Evolutionary conservation across 2,329 filamentous ascomycete genomes (phyloP).

Genomic region (Cordyceps tenuipes): DNA sequence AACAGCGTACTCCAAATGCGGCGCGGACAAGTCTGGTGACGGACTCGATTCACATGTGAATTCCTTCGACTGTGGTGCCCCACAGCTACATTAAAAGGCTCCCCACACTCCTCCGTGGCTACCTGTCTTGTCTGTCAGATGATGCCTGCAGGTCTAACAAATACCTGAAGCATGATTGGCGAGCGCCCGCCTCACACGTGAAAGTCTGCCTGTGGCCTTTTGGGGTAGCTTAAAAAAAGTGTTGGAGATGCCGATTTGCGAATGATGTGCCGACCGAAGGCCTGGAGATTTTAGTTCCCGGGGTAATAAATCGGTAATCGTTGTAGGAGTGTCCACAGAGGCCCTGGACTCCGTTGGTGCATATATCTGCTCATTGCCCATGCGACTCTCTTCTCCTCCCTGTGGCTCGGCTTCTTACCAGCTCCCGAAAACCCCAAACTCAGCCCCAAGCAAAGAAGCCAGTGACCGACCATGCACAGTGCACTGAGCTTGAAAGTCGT

Average conservation of each 20-base stretch:
- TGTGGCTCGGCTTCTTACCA: background rate
- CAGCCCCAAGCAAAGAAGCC: background rate
- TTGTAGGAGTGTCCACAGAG: background rate
- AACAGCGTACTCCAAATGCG: background rate
- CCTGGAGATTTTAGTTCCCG: background rate
- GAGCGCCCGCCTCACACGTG: conserved; percentile 3
- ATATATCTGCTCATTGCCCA: conserved; percentile 1
- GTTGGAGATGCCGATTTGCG: conserved; percentile 2
- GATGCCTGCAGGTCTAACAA: background rate
- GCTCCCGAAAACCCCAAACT: conserved; percentile 2
- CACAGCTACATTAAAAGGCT: background rate
- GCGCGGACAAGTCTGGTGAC: background rate
- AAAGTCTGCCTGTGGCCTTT: background rate
- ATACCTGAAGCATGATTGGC: conserved; percentile 7
- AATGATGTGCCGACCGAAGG: background rate
- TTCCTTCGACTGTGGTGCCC: background rate
- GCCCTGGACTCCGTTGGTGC: background rate
- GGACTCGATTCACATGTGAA: conserved; percentile 2
- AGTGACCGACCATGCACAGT: background rate
- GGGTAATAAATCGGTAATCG: background rate
- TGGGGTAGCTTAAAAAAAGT: background rate
- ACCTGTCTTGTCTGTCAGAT: conserved; percentile 4
- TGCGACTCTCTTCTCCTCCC: background rate
- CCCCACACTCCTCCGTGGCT: conserved; percentile 6
- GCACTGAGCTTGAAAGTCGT: background rate